Evolutionary conservation across 129 eudicot genomes (phyloP), one percentile per base, ranked within the genome.

Genomic region (Helianthus tuberosus): DNA sequence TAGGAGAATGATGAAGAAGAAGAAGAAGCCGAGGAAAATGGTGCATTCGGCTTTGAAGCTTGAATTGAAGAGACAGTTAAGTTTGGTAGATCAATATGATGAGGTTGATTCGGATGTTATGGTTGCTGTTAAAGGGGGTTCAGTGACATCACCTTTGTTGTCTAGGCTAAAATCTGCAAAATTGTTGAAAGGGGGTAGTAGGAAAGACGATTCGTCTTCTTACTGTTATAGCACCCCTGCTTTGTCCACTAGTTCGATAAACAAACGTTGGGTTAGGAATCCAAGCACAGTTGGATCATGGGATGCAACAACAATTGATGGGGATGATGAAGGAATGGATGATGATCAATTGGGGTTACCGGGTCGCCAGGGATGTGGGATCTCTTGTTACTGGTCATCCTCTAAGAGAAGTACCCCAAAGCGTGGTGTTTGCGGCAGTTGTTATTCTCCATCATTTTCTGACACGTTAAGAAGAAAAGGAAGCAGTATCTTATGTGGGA

Each of bases 371-470:
- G 98, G 98, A 62, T 94, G 98, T 82, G 98, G 98, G 50, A 90
- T 94, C 59, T 89, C 98, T 54, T 94, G 97, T 77, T 93, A 89
- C 66, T 91, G 97, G 97, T 78, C 82, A 17, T 78, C 82, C 9
- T 88, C 98, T 0, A 94, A 74, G 57, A 86, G 96, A 82, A 80
- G 89, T 29, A 94, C 91, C 0, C 91, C 96, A 16, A 94, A 84
- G 84, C 83, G 77, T 62, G 86, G 89, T 77, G 82, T 73, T 74
- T 83, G 71, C 77, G 89, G 91, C 15, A 90, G 91, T 80, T 79
- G 89, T 79, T 93, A 80, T 68, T 94, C 97, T 1, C 97, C 97
- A 2, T 94, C 98, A 0, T 82, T 94, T 77, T 90, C 98, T n/a
- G 97, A 91, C 75, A 88, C 96, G 1, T 72, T 90, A 64, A 82